These are phyloP conservation scores for Penicillium nucicola DNA, from an alignment of 495 filamentous ascomycete species.

Conservation along the genomic window DNA sequence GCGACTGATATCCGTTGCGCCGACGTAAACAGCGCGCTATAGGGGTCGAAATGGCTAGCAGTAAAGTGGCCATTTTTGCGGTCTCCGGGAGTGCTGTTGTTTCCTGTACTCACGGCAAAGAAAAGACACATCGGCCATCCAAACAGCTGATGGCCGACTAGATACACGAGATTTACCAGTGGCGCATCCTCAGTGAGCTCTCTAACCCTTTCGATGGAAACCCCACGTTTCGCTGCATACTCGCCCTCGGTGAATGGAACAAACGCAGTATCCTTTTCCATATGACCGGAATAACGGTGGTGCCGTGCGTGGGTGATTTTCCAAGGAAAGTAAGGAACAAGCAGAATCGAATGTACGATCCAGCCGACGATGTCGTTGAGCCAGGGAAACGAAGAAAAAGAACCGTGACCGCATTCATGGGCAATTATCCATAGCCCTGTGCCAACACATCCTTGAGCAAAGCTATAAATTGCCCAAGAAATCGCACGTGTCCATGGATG, in stretches of 20 bases:
- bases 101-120: slow-evolving; percentile 31
- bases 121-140: slow-evolving; percentile 47
- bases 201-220: neutral
- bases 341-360: slow-evolving; percentile 52
- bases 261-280: slow-evolving; percentile 47
- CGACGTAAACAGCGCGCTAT: neutral
- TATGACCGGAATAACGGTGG: slow-evolving; percentile 51
- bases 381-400: slow-evolving; percentile 51
- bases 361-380: slow-evolving; percentile 61
- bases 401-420: slow-evolving; percentile 73
- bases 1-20: neutral
- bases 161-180: slow-evolving; percentile 30
- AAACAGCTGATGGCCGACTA: slow-evolving; percentile 42
- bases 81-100: neutral
- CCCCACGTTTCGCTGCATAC: slow-evolving; percentile 22
- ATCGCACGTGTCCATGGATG: too few relatives aligned
- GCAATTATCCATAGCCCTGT: slow-evolving; percentile 84
- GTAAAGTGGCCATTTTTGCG: too few relatives aligned
- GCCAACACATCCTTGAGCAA: slow-evolving; percentile 72
- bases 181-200: slow-evolving; percentile 48
- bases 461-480: slow-evolving; percentile 49
- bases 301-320: slow-evolving; percentile 61
- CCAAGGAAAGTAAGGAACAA: slow-evolving; percentile 65
- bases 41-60: neutral
- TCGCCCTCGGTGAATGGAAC: slow-evolving; percentile 29